Base-by-base conservation (phyloP, 371 early-diverging fungal genomes). In the Mortierella sp. region DNA sequence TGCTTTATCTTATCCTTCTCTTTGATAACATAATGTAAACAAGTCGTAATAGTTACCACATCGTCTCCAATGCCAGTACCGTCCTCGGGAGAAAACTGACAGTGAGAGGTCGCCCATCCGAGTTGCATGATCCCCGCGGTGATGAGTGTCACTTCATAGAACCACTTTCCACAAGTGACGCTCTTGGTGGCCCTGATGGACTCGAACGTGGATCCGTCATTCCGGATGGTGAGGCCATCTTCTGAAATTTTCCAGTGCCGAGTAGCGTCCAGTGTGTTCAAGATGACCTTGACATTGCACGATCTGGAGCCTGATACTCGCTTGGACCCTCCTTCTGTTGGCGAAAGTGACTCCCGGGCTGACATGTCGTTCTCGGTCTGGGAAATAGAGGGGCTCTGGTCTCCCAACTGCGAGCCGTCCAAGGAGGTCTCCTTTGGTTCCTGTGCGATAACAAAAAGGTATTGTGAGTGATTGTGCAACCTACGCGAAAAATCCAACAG, bases 41-140 rank as follows among this genome's bases (percentile, higher is more conserved):
- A 21, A n/a, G 44, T 40, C n/a, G 26, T 40, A 43, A 21, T 10
- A 79, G 84, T 87, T 90, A 91, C 93, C 69, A 89, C 76, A 59
- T 93, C 93, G 80, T 93, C 93, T 2, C 93, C 93, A 14, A 93
- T 88, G 40, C 93, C 93, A 69, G 90, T 89, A 24, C 93, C 93
- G 72, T 93, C 93, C 57, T 93, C 93, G 1, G 93, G 93, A 34
- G 90, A 89, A 75, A 93, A 93, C 10, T 89, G 89, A 57, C 93
- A 91, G 44, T 89, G 89, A 43, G 84, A 86, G 0, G 93, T 91
- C 5, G 93, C 93, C 92, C 92, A 93, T 10, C 93, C 93, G 26
- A 93, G 88, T 72, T 92, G 93, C 91, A 93, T 92, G 71, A 93
- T 91, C 2, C 93, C 93, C 34, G 88, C 88, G 5, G 90, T 92